Conservation (phyloP, 495 filamentous ascomycete genomes). For the Thermochaetoides thermophila region DNA sequence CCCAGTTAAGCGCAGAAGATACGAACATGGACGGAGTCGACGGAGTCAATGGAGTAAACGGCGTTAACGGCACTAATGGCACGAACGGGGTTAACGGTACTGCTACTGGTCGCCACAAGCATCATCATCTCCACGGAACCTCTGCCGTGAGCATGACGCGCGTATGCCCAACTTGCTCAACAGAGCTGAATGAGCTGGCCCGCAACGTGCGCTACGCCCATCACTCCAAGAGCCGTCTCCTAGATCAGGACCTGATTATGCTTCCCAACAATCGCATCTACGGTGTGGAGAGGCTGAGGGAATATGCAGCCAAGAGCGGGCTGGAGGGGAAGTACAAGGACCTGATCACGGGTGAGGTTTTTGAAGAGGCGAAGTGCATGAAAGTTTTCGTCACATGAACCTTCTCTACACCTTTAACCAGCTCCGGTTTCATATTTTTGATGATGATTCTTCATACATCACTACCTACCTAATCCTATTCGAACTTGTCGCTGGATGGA, state of each 20-base stretch:
- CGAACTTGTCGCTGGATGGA: too few species aligned
- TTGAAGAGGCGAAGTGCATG: slow-evolving; percentile 43
- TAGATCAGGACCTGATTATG: slow-evolving; percentile 74
- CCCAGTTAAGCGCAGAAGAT: slow-evolving; percentile 15
- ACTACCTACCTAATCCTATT: too few species aligned
- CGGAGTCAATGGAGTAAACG: too few species aligned
- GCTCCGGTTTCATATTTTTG: not conserved
- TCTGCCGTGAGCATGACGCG: slow-evolving; percentile 23
- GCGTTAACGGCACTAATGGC: slow-evolving; percentile 6
- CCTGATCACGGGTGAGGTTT: slow-evolving; percentile 59
- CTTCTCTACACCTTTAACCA: too few species aligned
- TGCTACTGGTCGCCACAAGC: not conserved
- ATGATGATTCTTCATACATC: not conserved
- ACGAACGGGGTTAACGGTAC: slow-evolving; percentile 13
- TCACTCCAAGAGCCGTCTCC: slow-evolving; percentile 71
- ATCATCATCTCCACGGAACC: slow-evolving; percentile 18
- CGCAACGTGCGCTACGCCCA: slow-evolving; percentile 82
- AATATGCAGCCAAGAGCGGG: slow-evolving; percentile 62
- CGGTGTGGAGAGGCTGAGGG: slow-evolving; percentile 55
- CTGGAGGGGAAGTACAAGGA: slow-evolving; percentile 61
- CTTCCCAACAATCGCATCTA: slow-evolving; percentile 82
- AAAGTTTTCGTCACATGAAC: slow-evolving; percentile 67
- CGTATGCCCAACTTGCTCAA: slow-evolving; percentile 89
- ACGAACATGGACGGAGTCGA: too few species aligned
- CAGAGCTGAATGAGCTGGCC: slow-evolving; percentile 84